phyloP scores from a whole-genome alignment of 1,284 basidiomycete genomes.

The Coriolopsis trogii region DNA sequence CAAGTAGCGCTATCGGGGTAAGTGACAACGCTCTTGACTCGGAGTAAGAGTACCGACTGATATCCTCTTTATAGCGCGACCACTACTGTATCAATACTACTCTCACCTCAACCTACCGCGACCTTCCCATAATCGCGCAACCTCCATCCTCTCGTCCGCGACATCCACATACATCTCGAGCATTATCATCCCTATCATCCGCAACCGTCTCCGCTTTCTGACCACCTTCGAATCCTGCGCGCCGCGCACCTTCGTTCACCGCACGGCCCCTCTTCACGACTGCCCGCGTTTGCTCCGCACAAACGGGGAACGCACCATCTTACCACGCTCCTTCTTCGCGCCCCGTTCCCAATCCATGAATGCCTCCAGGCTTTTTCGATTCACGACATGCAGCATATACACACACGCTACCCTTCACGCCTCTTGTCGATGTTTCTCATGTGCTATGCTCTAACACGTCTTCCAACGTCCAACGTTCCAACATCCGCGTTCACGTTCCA shows the following conservation, averaged over 20 bases:
- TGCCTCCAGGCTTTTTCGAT: constrained; percentile 4
- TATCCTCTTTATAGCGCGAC: too few species aligned
- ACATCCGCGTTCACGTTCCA: neutral
- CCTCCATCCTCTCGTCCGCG: constrained; percentile 2
- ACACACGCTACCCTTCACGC: neutral
- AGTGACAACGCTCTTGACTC: neutral
- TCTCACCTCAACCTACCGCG: constrained; percentile 10
- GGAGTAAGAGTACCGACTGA: too few species aligned
- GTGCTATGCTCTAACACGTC: too few species aligned
- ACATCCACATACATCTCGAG: neutral
- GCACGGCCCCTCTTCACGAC: constrained; percentile 4
- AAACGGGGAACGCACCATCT: too few species aligned
- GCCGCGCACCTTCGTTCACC: constrained; percentile 10
- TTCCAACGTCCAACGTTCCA: too few species aligned
- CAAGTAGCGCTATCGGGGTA: constrained; percentile 7
- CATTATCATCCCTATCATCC: neutral
- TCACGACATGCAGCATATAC: constrained; percentile 14
- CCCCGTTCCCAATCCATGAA: neutral
- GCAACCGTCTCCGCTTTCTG: neutral
- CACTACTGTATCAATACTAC: too few species aligned
- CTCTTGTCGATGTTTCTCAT: too few species aligned
- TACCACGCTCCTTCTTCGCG: constrained; percentile 22
- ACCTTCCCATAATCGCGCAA: constrained; percentile 17
- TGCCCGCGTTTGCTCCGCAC: neutral
- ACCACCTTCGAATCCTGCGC: neutral